These are phyloP conservation scores for Yamadazyma jaroonii DNA, from an alignment of 1,139 yeast genomes.

Conservation along the genomic window DNA sequence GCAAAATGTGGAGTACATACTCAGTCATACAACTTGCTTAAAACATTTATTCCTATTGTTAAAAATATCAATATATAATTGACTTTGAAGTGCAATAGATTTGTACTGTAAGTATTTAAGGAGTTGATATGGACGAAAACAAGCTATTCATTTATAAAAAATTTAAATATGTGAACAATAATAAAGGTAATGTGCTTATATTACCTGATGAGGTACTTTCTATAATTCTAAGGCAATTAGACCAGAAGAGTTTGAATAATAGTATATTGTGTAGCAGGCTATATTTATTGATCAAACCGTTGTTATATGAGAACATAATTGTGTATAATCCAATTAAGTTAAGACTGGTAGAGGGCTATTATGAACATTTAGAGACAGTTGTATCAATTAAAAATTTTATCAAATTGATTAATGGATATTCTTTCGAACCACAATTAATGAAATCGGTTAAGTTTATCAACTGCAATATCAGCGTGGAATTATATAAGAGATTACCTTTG, in stretches of 20 bases:
- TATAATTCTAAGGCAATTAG: slow-evolving; percentile 1
- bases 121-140: slow-evolving; percentile 4
- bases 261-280: slow-evolving; percentile 1
- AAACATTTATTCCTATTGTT: not conserved
- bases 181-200: not conserved
- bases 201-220: slow-evolving; percentile 5
- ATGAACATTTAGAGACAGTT: not conserved
- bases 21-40: not conserved
- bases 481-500: not conserved
- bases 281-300: slow-evolving; percentile 2
- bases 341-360: not conserved
- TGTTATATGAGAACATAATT: slow-evolving; percentile 1
- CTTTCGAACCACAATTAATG: slow-evolving; percentile 2
- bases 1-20: slow-evolving; percentile 5
- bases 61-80: too few species aligned
- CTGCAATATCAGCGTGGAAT: slow-evolving; percentile 1
- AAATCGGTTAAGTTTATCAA: slow-evolving; percentile 1
- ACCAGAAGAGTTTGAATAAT: not conserved
- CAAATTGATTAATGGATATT: not conserved
- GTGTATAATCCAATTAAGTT: slow-evolving; percentile 4
- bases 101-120: not conserved
- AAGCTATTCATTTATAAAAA: slow-evolving; percentile 1
- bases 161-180: not conserved
- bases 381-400: slow-evolving; percentile 4
- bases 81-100: not conserved